A percentile compares a stretch with the other conserved stretches of the same genome.
phyloP scores from a whole-genome alignment of 2,329 filamentous ascomycete species.

The Fusarium heterosporum region DNA sequence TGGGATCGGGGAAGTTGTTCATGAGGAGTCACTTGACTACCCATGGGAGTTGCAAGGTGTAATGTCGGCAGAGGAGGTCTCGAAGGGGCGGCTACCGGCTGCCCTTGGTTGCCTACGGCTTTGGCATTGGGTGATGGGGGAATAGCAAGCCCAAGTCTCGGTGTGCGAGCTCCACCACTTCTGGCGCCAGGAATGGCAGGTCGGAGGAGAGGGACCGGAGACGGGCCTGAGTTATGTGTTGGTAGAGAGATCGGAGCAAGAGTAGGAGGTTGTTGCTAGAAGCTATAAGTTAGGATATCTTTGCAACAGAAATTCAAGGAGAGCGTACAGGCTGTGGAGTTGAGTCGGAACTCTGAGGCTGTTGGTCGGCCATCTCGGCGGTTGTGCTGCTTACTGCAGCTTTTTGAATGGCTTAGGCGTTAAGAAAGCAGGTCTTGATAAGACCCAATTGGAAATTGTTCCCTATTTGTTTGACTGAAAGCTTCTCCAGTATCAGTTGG shows the following conservation, averaged over 20 bases:
- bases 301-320: background rate
- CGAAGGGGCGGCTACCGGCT: constrained; percentile 50
- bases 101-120: constrained; percentile 70
- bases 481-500: constrained; percentile 4
- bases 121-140: constrained; percentile 87
- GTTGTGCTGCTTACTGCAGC: constrained; percentile 29
- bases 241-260: constrained; percentile 48
- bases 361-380: constrained; percentile 44
- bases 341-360: constrained; percentile 39
- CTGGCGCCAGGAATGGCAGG: constrained; percentile 81
- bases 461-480: background rate
- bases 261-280: constrained; percentile 39
- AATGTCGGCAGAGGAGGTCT: constrained; percentile 78
- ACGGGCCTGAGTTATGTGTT: constrained; percentile 57
- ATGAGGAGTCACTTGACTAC: constrained; percentile 78
- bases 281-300: constrained; percentile 33
- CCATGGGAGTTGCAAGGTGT: constrained; percentile 89
- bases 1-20: constrained; percentile 68
- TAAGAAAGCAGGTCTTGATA: background rate
- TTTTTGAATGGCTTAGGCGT: constrained; percentile 3
- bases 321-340: constrained; percentile 42
- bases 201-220: constrained; percentile 82
- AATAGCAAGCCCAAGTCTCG: constrained; percentile 88
- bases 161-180: constrained; percentile 72
- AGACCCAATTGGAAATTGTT: background rate